Evolutionary conservation across 306 rosid genomes (phyloP).

Genomic region (Castanea mollissima): DNA sequence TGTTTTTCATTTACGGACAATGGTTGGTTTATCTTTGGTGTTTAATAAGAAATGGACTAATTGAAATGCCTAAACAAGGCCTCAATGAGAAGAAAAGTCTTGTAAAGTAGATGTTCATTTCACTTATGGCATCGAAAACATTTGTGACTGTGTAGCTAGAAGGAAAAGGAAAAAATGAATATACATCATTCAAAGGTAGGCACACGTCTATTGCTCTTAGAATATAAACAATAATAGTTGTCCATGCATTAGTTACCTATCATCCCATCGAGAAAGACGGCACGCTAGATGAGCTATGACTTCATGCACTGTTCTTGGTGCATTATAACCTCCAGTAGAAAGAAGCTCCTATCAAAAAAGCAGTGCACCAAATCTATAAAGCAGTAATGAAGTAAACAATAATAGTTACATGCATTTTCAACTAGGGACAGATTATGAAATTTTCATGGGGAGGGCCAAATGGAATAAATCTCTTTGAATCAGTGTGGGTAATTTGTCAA

Average conservation of each 20-base stretch:
- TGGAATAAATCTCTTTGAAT: neutral
- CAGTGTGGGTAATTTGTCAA: neutral
- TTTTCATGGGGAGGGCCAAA: neutral
- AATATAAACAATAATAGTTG: neutral
- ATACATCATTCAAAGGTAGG: slow-evolving; percentile 2
- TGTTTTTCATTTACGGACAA: neutral
- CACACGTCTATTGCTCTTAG: slow-evolving; percentile 1
- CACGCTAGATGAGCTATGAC: slow-evolving; percentile 73
- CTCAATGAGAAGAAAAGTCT: neutral
- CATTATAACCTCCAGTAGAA: slow-evolving; percentile 69
- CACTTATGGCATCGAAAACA: neutral
- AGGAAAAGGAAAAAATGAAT: neutral
- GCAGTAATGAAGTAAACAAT: neutral
- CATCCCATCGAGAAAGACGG: slow-evolving; percentile 97
- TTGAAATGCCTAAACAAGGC: neutral
- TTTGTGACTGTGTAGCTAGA: neutral
- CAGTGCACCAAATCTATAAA: slow-evolving; percentile 8
- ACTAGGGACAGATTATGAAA: neutral
- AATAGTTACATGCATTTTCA: neutral
- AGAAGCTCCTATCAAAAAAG: slow-evolving; percentile 73
- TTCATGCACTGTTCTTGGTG: slow-evolving; percentile 89
- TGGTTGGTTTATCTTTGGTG: neutral
- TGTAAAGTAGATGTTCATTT: neutral
- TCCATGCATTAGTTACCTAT: slow-evolving; percentile 52
- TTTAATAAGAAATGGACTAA: neutral